These are phyloP conservation scores for Golubevia sp. DNA, from an alignment of 1,284 basidiomycete genomes.

Conservation along the genomic window DNA sequence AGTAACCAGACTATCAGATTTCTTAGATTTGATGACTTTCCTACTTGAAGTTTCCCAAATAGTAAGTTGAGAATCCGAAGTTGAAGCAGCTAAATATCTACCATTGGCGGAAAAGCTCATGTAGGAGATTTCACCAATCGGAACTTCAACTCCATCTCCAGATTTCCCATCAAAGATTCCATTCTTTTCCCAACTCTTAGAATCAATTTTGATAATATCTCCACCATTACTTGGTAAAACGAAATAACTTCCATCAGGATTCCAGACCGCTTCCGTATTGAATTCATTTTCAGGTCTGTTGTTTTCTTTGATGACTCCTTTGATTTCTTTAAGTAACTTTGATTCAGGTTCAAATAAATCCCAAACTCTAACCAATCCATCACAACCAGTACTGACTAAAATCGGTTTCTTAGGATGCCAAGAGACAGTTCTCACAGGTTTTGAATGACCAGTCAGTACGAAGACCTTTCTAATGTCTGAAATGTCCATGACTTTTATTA, in stretches of 20 bases:
- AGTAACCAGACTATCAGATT: slow-evolving; percentile 42
- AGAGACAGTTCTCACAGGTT: slow-evolving; percentile 42
- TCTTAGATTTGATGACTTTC: slow-evolving; percentile 23
- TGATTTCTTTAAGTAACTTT: slow-evolving; percentile 29
- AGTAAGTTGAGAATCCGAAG: slow-evolving; percentile 41
- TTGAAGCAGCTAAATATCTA: slow-evolving; percentile 46
- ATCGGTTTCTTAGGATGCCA: slow-evolving; percentile 47
- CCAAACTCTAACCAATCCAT: slow-evolving; percentile 45
- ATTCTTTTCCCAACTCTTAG: slow-evolving; percentile 1
- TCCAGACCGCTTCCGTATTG: slow-evolving; percentile 41
- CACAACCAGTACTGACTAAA: slow-evolving; percentile 46
- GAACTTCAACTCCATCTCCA: slow-evolving; percentile 8
- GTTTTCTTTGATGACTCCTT: slow-evolving; percentile 28
- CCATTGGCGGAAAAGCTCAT: slow-evolving; percentile 53
- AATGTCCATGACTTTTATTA: slow-evolving; percentile 50
- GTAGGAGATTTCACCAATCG: slow-evolving; percentile 35
- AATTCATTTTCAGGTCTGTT: slow-evolving; percentile 43
- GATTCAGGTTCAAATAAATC: slow-evolving; percentile 43
- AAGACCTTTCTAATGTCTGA: slow-evolving; percentile 38
- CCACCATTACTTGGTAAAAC: slow-evolving; percentile 45
- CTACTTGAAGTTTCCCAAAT: slow-evolving; percentile 47
- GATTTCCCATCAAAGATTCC: background rate
- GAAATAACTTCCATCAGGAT: slow-evolving; percentile 48
- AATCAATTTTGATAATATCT: slow-evolving; percentile 41
- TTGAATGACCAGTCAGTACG: slow-evolving; percentile 47